Percentiles rank a stretch among this genome's conserved stretches.
Evolutionary conservation across 495 filamentous ascomycete genomes (phyloP).

Genomic region (Neurospora sp.): DNA sequence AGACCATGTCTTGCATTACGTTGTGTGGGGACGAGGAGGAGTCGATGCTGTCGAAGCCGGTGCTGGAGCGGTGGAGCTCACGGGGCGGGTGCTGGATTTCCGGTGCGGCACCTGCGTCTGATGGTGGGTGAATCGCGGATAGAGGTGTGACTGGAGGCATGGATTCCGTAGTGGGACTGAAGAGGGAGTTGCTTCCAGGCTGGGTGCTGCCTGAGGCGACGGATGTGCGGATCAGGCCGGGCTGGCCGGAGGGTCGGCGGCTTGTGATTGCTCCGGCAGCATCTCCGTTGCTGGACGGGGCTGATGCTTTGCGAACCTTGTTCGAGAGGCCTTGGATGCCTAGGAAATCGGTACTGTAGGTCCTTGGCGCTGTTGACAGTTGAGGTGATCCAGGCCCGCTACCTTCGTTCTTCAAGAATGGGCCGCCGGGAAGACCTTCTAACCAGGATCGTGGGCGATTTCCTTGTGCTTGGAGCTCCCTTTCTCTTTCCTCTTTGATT

Average conservation of each 20-base stretch:
- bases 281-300: conserved; percentile 36
- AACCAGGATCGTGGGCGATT: conserved; percentile 62
- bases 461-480: not conserved
- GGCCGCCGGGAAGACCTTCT: conserved; percentile 39
- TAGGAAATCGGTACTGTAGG: conserved; percentile 39
- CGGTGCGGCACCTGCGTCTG: conserved; percentile 33
- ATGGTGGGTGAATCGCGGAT: not conserved
- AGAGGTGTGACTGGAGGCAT: not conserved
- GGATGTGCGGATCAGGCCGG: conserved; percentile 19
- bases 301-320: conserved; percentile 34
- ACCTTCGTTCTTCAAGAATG: conserved; percentile 26
- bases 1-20: conserved; percentile 78
- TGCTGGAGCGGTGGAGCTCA: conserved; percentile 41
- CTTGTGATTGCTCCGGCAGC: conserved; percentile 15
- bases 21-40: conserved; percentile 58
- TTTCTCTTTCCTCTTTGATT: conserved; percentile 42
- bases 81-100: conserved; percentile 34
- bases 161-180: conserved; percentile 27
- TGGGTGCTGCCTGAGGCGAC: conserved; percentile 8
- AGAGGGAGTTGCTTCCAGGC: conserved; percentile 21
- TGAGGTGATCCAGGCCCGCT: conserved; percentile 39
- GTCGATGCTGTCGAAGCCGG: conserved; percentile 43
- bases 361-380: conserved; percentile 29
- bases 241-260: conserved; percentile 31
- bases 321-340: conserved; percentile 31